These are phyloP conservation scores for Lineolata rhizophorae DNA, from an alignment of 495 filamentous ascomycete genomes.

Conservation along the genomic window DNA sequence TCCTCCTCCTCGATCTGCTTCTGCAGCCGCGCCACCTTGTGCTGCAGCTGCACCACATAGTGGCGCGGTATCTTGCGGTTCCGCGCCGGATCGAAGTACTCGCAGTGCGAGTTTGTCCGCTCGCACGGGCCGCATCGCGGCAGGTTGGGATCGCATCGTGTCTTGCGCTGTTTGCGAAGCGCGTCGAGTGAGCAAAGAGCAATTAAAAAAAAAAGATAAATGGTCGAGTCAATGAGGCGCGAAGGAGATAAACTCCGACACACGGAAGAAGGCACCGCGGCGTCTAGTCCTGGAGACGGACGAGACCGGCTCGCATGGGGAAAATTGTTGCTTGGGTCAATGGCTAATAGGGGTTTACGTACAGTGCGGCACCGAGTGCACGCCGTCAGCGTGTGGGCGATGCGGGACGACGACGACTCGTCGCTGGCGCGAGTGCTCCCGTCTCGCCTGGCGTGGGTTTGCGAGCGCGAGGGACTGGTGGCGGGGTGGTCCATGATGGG, in stretches of 20 bases:
- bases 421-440: constrained; percentile 13
- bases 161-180: constrained; percentile 46
- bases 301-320: no score
- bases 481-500: no score
- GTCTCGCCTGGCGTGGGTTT: no score
- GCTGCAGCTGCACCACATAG: constrained; percentile 75
- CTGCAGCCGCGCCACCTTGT: constrained; percentile 57
- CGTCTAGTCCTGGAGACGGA: no score
- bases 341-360: constrained; percentile 14
- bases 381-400: constrained; percentile 41
- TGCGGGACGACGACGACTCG: constrained; percentile 25
- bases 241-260: no score
- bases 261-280: no score
- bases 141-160: constrained; percentile 75
- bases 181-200: not conserved
- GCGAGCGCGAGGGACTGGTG: no score
- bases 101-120: constrained; percentile 67
- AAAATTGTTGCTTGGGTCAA: no score
- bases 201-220: no score
- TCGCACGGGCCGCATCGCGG: constrained; percentile 86
- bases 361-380: constrained; percentile 75
- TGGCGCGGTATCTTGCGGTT: constrained; percentile 53
- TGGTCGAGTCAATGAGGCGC: no score
- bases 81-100: constrained; percentile 78
- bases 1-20: constrained; percentile 40